Percentiles rank a stretch among this genome's conserved stretches.
These are phyloP conservation scores for Cetradonia linearis DNA, from an alignment of 495 filamentous ascomycete species.

Conservation along the genomic window DNA sequence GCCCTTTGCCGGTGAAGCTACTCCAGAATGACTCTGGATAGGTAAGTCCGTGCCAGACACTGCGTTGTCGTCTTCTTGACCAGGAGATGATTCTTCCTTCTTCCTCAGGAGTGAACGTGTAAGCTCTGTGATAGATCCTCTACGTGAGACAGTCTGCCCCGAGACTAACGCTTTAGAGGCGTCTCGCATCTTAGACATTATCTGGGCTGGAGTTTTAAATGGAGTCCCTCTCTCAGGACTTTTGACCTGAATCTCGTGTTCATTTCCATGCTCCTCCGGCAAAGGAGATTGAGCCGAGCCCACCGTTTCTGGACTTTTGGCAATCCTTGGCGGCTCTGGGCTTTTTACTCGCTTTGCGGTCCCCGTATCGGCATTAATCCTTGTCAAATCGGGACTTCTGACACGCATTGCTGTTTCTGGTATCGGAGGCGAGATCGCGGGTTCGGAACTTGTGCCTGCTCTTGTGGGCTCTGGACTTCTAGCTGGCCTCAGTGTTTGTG, in stretches of 20 bases:
- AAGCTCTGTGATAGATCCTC: conserved; percentile 18
- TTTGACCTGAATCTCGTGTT: not conserved
- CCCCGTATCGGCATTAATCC: conserved; percentile 1
- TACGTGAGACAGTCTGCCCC: conserved; percentile 16
- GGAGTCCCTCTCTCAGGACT: not conserved
- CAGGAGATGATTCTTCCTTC: conserved; percentile 9
- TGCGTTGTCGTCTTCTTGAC: conserved; percentile 11
- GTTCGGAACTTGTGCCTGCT: conserved; percentile 11
- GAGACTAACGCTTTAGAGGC: conserved; percentile 14
- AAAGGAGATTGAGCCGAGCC: conserved; percentile 1
- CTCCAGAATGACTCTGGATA: conserved; percentile 19
- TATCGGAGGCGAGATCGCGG: conserved; percentile 1
- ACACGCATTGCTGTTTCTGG: conserved; percentile 10
- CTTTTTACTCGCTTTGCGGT: conserved; percentile 12
- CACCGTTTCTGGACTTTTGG: conserved; percentile 14
- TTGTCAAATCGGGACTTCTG: conserved; percentile 12
- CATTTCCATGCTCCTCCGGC: not conserved
- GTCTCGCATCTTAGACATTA: conserved; percentile 12
- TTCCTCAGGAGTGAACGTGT: conserved; percentile 19
- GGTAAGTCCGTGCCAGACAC: conserved; percentile 16
- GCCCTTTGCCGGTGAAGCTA: conserved; percentile 7
- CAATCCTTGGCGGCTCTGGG: conserved; percentile 14
- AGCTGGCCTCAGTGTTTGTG: conserved; percentile 14
- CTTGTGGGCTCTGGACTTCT: conserved; percentile 15
- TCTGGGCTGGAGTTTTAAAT: conserved; percentile 17